Base-by-base conservation (phyloP, 2,329 filamentous ascomycete species). In the Verticillium klebahnii region DNA sequence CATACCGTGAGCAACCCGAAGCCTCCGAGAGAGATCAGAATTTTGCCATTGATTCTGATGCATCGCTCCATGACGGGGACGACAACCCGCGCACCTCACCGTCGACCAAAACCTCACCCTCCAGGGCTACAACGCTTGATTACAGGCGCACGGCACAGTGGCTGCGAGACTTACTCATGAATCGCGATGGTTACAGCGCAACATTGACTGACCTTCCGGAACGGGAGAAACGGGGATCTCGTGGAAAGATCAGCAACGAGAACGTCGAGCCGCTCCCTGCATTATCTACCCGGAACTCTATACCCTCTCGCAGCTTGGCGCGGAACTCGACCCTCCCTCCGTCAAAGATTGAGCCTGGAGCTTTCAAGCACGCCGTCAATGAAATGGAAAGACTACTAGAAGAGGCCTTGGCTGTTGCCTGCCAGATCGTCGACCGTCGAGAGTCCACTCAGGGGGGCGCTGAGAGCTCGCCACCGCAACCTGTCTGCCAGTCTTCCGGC, bases 371-470 rank as follows among this genome's bases (percentile, higher is more conserved):
- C 6, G 73, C 76, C 2, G 70, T 80, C 39, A 71, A 70, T 39
- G 76, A 82, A 62, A 70, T 83, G 31, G 80, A 84, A 62, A 71
- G 75, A 29, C 74, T 84, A 19, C 67, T 84, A 6, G 75, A 72
- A 36, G 80, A 84, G 67, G 79, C 80, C 12, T 66, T 82, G 9
- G 69, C 73, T 2, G 69, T 83, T 52, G 80, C 79, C 12, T 73
- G 76, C 19, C 73, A 78, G 58, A 75, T 73, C 12, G 71, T 76
- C 5, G 73, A 76, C 36, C 69, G 64, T 12, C 70, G 75, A 17
- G 69, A 73, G 39, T 61, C 59, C 32, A 52, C 32, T 11, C 29
- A 55, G 17, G 32, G 36, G 11, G 60, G 67, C 19, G 9, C 45
- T 9, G 45, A 12, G 19, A 25, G 23, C n/a, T 50, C 45, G 8